phyloP scores from a whole-genome alignment of 305 asterid species.

The Fraxinus dipetala region DNA sequence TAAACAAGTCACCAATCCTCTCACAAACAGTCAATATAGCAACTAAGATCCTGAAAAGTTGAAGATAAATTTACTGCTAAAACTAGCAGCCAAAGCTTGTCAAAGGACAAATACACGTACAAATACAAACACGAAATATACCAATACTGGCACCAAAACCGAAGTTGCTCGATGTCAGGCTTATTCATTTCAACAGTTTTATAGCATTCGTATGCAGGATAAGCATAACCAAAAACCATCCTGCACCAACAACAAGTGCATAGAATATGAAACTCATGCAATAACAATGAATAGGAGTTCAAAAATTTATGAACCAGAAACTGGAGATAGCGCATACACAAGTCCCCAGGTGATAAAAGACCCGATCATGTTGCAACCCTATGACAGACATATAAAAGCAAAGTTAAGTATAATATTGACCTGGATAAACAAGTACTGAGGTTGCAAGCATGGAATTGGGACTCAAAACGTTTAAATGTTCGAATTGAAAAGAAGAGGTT shows the following conservation, averaged over 20 bases:
- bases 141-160: constrained; percentile 56
- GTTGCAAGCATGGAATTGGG: neutral
- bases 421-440: neutral
- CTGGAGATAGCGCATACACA: constrained; percentile 30
- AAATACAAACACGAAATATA: constrained; percentile 13
- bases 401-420: neutral
- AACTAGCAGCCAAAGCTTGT: neutral
- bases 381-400: neutral
- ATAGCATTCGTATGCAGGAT: constrained; percentile 47
- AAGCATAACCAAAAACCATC: constrained; percentile 45
- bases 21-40: constrained; percentile 37
- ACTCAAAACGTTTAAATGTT: neutral
- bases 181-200: constrained; percentile 40
- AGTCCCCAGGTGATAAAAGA: constrained; percentile 44
- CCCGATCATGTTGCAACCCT: constrained; percentile 46
- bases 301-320: neutral
- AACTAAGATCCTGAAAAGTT: constrained; percentile 39
- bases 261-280: neutral
- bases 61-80: constrained; percentile 4
- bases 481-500: neutral
- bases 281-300: neutral
- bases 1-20: constrained; percentile 34
- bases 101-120: neutral
- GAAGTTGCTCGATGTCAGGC: constrained; percentile 45
- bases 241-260: constrained; percentile 20